These are phyloP conservation scores for Leccinum pachyderme DNA, from an alignment of 1,284 basidiomycete species.

Conservation along the genomic window DNA sequence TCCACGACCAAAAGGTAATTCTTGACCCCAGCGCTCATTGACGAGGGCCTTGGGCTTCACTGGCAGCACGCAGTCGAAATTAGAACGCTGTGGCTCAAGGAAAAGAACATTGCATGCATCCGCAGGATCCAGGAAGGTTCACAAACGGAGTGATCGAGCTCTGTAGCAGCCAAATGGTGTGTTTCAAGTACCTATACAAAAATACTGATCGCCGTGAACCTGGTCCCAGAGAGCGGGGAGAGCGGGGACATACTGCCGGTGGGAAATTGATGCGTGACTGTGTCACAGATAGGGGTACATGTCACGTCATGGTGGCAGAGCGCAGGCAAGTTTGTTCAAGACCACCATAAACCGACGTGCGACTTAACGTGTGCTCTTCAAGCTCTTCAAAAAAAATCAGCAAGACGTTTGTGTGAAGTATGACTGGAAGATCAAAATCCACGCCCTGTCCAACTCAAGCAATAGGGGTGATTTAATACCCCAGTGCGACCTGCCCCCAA, in stretches of 20 bases:
- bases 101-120: not conserved
- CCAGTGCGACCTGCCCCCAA: constrained; percentile 1
- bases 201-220: constrained; percentile 1
- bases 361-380: constrained; percentile 33
- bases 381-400: constrained; percentile 16
- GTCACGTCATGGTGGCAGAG: constrained; percentile 27
- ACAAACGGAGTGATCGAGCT: not conserved
- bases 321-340: constrained; percentile 33
- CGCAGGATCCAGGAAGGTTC: not conserved
- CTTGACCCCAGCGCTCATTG: not conserved
- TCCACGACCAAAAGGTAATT: constrained; percentile 7
- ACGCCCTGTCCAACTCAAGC: constrained; percentile 11
- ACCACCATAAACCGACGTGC: constrained; percentile 27
- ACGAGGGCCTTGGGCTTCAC: constrained; percentile 3
- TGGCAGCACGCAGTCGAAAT: constrained; percentile 12
- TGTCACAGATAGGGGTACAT: constrained; percentile 31
- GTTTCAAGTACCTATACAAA: not conserved
- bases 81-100: constrained; percentile 3
- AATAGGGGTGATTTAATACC: constrained; percentile 1
- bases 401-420: constrained; percentile 33
- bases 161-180: constrained; percentile 4
- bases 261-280: constrained; percentile 23
- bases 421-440: constrained; percentile 13
- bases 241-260: constrained; percentile 11
- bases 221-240: not conserved